Evolutionary conservation across 345 rosid genomes (phyloP).

Genomic region (Salix viminalis): DNA sequence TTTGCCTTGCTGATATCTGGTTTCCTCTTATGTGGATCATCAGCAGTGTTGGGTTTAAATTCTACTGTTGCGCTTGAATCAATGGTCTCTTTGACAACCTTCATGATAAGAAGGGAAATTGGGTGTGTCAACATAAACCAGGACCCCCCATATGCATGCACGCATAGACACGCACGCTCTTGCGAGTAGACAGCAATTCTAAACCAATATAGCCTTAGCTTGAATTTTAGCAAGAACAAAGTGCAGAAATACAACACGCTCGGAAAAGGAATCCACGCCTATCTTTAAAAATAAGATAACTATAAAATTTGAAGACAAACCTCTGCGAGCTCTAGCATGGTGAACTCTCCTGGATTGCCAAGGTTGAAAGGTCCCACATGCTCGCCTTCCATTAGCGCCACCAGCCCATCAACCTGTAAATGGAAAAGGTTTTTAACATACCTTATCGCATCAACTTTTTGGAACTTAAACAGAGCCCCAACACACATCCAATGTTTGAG

Average conservation of each 20-base stretch:
- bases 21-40: constrained; percentile 94
- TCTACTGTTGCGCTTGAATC: constrained; percentile 92
- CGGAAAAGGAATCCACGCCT: not conserved
- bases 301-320: constrained; percentile 33
- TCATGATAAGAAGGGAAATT: not conserved
- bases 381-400: constrained; percentile 87
- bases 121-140: not conserved
- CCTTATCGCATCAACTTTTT: not conserved
- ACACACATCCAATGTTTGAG: not conserved
- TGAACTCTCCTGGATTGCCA: constrained; percentile 98
- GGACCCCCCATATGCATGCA: not conserved
- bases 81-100: constrained; percentile 92
- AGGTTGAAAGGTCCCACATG: constrained; percentile 94
- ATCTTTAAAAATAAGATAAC: not conserved
- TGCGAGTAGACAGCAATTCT: not conserved
- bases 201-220: not conserved
- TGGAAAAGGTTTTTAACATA: not conserved
- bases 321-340: constrained; percentile 98
- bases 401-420: constrained; percentile 82
- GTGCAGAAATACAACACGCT: not conserved
- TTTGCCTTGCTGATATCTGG: constrained; percentile 93
- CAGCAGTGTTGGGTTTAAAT: constrained; percentile 83
- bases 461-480: not conserved
- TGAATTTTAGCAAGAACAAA: not conserved
- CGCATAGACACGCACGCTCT: not conserved